These are phyloP conservation scores for Funneliformis mosseae DNA, from an alignment of 192 early-diverging fungal species.

Conservation along the genomic window DNA sequence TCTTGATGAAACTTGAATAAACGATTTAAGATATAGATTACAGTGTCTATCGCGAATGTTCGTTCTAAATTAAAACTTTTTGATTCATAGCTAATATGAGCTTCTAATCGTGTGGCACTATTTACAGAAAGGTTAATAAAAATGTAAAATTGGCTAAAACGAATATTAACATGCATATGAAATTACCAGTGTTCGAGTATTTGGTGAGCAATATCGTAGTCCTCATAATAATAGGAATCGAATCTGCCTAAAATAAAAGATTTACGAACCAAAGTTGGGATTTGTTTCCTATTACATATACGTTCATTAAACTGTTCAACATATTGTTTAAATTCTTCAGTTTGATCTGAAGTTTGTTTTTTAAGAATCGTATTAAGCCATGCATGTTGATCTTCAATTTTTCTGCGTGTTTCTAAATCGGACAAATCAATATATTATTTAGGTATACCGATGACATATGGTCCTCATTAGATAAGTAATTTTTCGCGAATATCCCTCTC, in stretches of 20 bases:
- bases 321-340: conserved; percentile 27
- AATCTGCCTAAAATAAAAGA: conserved; percentile 26
- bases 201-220: conserved; percentile 21
- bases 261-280: conserved; percentile 30
- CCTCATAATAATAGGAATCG: conserved; percentile 23
- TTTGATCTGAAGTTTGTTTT: conserved; percentile 23
- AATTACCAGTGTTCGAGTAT: conserved; percentile 25
- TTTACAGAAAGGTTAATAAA: conserved; percentile 29
- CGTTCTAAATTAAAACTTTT: conserved; percentile 3
- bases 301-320: conserved; percentile 21
- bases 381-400: conserved; percentile 5
- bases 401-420: conserved; percentile 18
- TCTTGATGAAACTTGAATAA: conserved; percentile 24
- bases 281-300: conserved; percentile 25
- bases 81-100: conserved; percentile 18
- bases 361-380: conserved; percentile 23
- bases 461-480: conserved; percentile 9
- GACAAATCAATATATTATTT: conserved; percentile 29
- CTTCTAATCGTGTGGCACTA: conserved; percentile 27
- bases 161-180: conserved; percentile 24
- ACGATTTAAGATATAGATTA: conserved; percentile 32
- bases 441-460: conserved; percentile 26
- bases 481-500: conserved; percentile 20
- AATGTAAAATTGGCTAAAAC: conserved; percentile 19
- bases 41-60: conserved; percentile 16